Evolutionary conservation across 352 stramenopile genomes (phyloP), one percentile per base, ranked within the genome.

Genomic region (Pythium brassicae): DNA sequence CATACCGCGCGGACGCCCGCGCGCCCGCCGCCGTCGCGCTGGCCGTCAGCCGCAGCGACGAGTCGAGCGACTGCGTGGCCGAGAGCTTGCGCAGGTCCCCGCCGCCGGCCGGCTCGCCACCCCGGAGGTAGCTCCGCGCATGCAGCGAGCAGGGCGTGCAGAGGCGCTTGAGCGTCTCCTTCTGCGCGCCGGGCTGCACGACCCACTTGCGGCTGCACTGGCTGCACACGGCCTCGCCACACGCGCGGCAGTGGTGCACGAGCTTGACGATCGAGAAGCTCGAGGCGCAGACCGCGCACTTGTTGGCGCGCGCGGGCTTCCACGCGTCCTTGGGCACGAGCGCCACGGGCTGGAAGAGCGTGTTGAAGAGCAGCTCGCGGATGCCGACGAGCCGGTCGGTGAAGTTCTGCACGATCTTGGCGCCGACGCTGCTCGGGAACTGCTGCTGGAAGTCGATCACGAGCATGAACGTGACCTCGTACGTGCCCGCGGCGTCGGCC

Each of bases 391-490:
- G 76, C 26, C 84, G 70, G 34, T 83, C 77, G 0, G 78, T 89
- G 57, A 90, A 94, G 54, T 83, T 89, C 46, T 85, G 66, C 47
- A 94, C 82, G 40, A 94, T 88, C 50, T 86, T 83, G 17, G 73
- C 64, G 48, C 66, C 72, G 7, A 91, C 69, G 25, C 62, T 74
- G 39, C 57, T 76, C 17, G 71, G 64, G 50, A 94, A 92, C 48
- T 90, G 81, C 48, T 90, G 72, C 66, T 91, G 79, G 63, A 94
- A 94, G 61, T 94, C 84, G 50, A 94, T 78, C 15, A 94, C 74
- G 65, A 89, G 79, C 84, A 94, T 92, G 61, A 83, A 71, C 26
- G 74, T 85, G n/a, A 94, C 78, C 61, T 94, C 79, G 61, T 91
- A 89, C 19, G 63, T 66, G 34, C 78, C 75, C 6, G 70, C 61